phyloP scores from a whole-genome alignment of 768 basidiomycete species.

The Leccinellum rugosiceps region DNA sequence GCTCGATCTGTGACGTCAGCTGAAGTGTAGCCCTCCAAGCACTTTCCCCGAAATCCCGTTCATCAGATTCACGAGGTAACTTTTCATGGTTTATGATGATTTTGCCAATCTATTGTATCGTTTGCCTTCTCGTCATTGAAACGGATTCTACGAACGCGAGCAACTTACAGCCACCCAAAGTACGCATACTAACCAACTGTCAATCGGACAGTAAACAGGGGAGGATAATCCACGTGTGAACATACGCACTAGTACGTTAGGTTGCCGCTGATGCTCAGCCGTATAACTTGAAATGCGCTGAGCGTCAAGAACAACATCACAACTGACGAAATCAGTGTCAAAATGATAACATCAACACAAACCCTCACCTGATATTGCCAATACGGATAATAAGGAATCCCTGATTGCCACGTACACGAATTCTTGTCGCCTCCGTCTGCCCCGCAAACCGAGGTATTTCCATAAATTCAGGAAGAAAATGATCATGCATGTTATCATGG shows the following conservation, averaged over 20 bases:
- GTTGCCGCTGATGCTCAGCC: slow-evolving; percentile 9
- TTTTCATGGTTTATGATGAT: slow-evolving; percentile 12
- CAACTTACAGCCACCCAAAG: slow-evolving; percentile 20
- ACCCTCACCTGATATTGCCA: slow-evolving; percentile 9
- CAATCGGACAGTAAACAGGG: neutral
- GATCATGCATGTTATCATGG: slow-evolving; percentile 7
- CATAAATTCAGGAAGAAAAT: slow-evolving; percentile 18
- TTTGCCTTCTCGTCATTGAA: neutral
- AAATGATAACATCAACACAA: neutral
- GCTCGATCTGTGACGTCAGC: neutral
- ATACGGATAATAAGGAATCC: slow-evolving; percentile 8
- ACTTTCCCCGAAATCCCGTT: neutral
- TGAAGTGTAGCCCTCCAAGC: neutral
- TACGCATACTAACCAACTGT: slow-evolving; percentile 17
- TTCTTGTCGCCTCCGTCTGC: neutral
- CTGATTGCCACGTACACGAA: slow-evolving; percentile 10
- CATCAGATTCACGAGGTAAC: neutral
- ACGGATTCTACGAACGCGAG: neutral
- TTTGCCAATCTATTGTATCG: slow-evolving; percentile 8
- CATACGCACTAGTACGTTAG: slow-evolving; percentile 17
- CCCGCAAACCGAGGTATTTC: slow-evolving; percentile 11
- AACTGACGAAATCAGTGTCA: neutral
- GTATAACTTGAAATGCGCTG: slow-evolving; percentile 5
- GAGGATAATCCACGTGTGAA: neutral
- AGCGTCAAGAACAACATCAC: slow-evolving; percentile 18